Evolutionary conservation across 1,284 basidiomycete genomes (phyloP).

Genomic region (Cutaneotrichosporon cutaneum): DNA sequence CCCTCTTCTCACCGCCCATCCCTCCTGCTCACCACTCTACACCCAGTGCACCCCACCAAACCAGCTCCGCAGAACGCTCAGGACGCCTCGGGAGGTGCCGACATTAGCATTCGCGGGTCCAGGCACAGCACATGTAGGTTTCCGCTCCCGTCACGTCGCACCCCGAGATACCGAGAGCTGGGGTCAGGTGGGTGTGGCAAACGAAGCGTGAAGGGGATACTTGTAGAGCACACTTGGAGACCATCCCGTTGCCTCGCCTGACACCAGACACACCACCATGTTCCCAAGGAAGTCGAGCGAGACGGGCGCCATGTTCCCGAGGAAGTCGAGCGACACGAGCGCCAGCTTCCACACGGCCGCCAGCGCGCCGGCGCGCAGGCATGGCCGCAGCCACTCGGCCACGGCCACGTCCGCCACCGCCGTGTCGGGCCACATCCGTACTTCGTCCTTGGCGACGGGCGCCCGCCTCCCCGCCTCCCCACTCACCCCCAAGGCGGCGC

Average conservation of each 20-base stretch:
- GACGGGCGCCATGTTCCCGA: neutral
- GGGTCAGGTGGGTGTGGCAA: neutral
- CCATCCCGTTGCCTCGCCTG: too few species aligned
- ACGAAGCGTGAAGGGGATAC: neutral
- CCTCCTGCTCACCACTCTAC: neutral
- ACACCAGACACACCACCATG: neutral
- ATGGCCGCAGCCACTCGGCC: neutral
- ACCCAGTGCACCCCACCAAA: neutral
- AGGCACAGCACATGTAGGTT: neutral
- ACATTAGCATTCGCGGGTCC: constrained; percentile 1
- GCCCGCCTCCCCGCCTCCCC: neutral
- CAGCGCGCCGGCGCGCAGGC: neutral
- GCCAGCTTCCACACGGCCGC: neutral
- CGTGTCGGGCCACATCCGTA: neutral
- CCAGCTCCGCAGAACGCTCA: neutral
- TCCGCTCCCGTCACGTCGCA: neutral
- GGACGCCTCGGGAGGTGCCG: neutral
- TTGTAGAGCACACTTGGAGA: too few species aligned
- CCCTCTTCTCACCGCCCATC: neutral
- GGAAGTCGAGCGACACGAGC: neutral
- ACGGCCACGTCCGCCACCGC: neutral
- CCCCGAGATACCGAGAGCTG: neutral
- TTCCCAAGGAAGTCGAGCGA: neutral
- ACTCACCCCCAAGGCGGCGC: neutral
- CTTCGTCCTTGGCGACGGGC: neutral